Percentiles rank a stretch among this genome's conserved stretches.
phyloP scores from a whole-genome alignment of 2,329 filamentous ascomycete species.

The Alternaria sp. region DNA sequence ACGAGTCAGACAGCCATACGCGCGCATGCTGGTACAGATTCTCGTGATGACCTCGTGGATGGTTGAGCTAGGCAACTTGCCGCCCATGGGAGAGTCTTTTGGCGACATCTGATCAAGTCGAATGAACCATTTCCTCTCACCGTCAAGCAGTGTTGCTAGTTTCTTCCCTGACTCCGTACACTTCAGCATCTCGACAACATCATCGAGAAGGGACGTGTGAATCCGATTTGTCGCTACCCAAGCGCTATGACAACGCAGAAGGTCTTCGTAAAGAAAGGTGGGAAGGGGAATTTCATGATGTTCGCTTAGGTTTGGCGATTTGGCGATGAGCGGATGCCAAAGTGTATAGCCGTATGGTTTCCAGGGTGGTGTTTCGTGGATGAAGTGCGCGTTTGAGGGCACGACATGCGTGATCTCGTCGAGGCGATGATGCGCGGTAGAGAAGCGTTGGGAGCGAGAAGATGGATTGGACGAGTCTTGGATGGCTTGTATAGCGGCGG shows the following conservation, averaged over 20 bases:
- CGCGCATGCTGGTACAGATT: conserved; percentile 53
- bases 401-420: conserved; percentile 17
- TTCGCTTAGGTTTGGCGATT: conserved; percentile 45
- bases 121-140: conserved; percentile 45
- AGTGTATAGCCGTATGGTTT: conserved; percentile 51
- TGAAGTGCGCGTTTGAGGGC: conserved; percentile 14
- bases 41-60: conserved; percentile 23
- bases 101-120: conserved; percentile 55
- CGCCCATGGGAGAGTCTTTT: conserved; percentile 47
- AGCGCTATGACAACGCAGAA: conserved; percentile 30
- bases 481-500: background rate
- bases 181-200: conserved; percentile 7
- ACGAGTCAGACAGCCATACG: conserved; percentile 43
- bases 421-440: conserved; percentile 15
- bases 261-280: conserved; percentile 38
- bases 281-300: conserved; percentile 21
- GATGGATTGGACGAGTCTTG: conserved; percentile 15
- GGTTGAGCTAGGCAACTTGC: conserved; percentile 2
- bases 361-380: conserved; percentile 25
- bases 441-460: conserved; percentile 23
- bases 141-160: conserved; percentile 13
- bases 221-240: conserved; percentile 12
- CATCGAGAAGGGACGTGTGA: background rate
- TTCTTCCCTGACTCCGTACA: conserved; percentile 7
- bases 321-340: conserved; percentile 54